Evolutionary conservation across 176 grass and related monocot species (phyloP).

Genomic region (Rhynchospora breviuscula): DNA sequence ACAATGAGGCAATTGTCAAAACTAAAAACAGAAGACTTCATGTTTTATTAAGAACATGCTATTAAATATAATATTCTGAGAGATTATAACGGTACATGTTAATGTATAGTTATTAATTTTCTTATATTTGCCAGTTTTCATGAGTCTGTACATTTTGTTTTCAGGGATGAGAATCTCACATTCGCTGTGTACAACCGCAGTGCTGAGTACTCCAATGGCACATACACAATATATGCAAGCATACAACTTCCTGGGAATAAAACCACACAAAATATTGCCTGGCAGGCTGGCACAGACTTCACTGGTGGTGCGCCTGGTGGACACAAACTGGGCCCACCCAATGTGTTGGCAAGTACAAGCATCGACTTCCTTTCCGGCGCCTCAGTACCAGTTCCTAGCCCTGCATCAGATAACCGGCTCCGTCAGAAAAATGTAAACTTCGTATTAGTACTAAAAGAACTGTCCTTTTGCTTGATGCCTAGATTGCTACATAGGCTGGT

Average conservation of each 20-base stretch:
- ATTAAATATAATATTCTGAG: not conserved
- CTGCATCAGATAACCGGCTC: not conserved
- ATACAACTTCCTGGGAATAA: constrained; percentile 30
- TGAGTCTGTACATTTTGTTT: not conserved
- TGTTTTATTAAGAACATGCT: not conserved
- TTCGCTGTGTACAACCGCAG: constrained; percentile 18
- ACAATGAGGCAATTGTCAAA: not conserved
- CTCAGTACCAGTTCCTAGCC: not conserved
- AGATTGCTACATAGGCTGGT: not conserved
- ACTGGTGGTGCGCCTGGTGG: not conserved
- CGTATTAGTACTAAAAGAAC: not conserved
- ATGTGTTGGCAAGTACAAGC: constrained; percentile 8
- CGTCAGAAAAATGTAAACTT: constrained; percentile 7
- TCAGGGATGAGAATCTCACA: constrained; percentile 18
- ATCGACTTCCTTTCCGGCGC: constrained; percentile 32
- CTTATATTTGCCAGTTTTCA: not conserved
- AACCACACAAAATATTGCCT: constrained; percentile 38
- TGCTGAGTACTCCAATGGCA: constrained; percentile 25
- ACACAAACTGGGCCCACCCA: not conserved
- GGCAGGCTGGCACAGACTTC: constrained; percentile 28
- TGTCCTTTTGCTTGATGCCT: not conserved
- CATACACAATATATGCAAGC: constrained; percentile 40
- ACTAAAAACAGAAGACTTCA: not conserved
- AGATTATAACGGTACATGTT: not conserved
- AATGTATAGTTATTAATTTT: not conserved